These are phyloP conservation scores for Sonneratia alba DNA, from an alignment of 345 rosid genomes.

Conservation along the genomic window DNA sequence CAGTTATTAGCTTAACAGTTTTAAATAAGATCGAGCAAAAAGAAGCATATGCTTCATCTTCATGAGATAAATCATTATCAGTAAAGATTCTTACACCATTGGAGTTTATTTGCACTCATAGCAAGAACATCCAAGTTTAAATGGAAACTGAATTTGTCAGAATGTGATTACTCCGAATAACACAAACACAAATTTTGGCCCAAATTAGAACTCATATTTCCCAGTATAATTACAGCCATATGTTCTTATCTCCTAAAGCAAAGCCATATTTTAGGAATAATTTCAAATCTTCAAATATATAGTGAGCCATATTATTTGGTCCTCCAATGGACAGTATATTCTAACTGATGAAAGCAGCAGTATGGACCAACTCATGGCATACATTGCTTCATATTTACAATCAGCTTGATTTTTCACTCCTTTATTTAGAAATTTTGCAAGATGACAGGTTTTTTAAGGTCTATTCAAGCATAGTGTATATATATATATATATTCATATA, in stretches of 20 bases:
- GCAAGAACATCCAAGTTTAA: not conserved
- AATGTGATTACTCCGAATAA: not conserved
- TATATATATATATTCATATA: not conserved
- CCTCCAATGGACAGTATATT: not conserved
- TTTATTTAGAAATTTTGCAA: not conserved
- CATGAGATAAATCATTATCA: not conserved
- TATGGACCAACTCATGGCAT: not conserved
- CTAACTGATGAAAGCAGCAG: not conserved
- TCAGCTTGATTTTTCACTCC: not conserved
- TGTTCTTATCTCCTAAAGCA: not conserved
- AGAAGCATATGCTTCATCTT: not conserved
- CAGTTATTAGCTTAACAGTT: slow-evolving; percentile 1
- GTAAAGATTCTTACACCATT: not conserved
- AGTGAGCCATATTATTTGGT: not conserved
- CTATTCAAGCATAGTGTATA: not conserved
- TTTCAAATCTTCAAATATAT: not conserved
- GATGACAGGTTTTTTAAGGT: not conserved
- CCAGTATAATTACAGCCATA: not conserved
- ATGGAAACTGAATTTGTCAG: not conserved
- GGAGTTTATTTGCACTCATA: not conserved
- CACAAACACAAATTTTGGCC: not conserved
- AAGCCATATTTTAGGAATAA: not conserved
- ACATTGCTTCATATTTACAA: not conserved
- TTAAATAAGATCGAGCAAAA: not conserved
- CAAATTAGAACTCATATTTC: not conserved